Evolutionary conservation across 2,329 filamentous ascomycete species (phyloP).

Genomic region (Myriosclerotinia duriaeana): DNA sequence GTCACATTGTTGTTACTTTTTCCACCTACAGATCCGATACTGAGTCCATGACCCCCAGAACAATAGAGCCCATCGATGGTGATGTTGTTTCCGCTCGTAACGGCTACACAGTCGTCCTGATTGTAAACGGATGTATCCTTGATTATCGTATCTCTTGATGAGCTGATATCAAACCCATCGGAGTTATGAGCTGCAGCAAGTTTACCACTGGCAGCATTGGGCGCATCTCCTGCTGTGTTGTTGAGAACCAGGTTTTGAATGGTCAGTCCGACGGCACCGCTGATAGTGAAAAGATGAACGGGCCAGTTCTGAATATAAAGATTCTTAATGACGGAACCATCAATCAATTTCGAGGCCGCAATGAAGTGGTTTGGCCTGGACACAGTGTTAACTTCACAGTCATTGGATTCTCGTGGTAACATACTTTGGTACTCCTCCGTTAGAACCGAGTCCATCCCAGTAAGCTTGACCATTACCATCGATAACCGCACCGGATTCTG

Average conservation of each 20-base stretch:
- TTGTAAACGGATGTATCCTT: conserved; percentile 33
- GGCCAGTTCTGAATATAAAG: conserved; percentile 55
- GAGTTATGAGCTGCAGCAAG: conserved; percentile 49
- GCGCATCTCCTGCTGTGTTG: conserved; percentile 53
- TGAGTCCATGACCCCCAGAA: conserved; percentile 39
- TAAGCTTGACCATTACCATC: conserved; percentile 52
- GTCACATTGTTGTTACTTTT: conserved; percentile 42
- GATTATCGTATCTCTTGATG: conserved; percentile 47
- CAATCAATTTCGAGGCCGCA: conserved; percentile 53
- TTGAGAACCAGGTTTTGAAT: conserved; percentile 55
- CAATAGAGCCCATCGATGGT: conserved; percentile 38
- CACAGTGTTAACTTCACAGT: conserved; percentile 27
- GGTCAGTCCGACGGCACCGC: conserved; percentile 45
- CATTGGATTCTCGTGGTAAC: neutral
- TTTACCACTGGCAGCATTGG: conserved; percentile 37
- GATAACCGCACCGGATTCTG: conserved; percentile 53
- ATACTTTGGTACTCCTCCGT: conserved; percentile 49
- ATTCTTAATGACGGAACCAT: conserved; percentile 49
- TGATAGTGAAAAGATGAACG: conserved; percentile 51
- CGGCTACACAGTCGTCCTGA: conserved; percentile 41
- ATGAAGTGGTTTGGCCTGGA: conserved; percentile 59
- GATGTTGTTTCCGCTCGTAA: conserved; percentile 40
- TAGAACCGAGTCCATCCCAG: conserved; percentile 62
- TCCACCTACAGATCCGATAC: conserved; percentile 41
- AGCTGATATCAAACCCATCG: conserved; percentile 52